Evolutionary conservation across 2,329 filamentous ascomycete genomes (phyloP).

Genomic region (Mollisia scopiformis): DNA sequence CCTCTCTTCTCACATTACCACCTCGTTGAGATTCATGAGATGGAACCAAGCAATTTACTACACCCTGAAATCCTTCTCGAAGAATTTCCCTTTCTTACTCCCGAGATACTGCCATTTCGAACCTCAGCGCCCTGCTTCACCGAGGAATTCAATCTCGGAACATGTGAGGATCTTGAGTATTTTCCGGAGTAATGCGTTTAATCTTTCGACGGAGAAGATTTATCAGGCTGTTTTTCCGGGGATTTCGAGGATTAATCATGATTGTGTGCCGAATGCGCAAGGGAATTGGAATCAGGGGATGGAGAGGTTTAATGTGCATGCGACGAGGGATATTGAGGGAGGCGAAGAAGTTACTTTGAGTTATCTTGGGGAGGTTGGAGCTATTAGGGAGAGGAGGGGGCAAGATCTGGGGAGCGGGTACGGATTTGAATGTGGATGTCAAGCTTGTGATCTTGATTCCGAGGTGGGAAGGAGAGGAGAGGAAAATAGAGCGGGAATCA

Average conservation of each 20-base stretch:
- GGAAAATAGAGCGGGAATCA: constrained; percentile 11
- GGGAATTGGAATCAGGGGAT: constrained; percentile 25
- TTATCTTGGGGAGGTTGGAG: constrained; percentile 25
- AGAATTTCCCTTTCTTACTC: not conserved
- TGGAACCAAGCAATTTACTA: constrained; percentile 19
- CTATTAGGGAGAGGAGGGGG: constrained; percentile 11
- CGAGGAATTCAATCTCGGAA: constrained; percentile 10
- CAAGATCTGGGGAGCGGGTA: constrained; percentile 21
- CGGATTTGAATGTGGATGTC: constrained; percentile 28
- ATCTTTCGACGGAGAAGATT: constrained; percentile 9
- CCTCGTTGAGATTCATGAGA: constrained; percentile 8
- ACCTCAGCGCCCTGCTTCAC: not conserved
- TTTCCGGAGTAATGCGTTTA: constrained; percentile 33
- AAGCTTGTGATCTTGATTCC: constrained; percentile 20
- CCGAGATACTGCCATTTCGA: not conserved
- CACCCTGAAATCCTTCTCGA: not conserved
- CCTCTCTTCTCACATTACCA: constrained; percentile 18
- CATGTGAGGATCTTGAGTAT: constrained; percentile 26
- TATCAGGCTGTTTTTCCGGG: constrained; percentile 25
- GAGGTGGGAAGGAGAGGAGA: constrained; percentile 12
- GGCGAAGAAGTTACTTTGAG: constrained; percentile 29
- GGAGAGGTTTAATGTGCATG: constrained; percentile 28
- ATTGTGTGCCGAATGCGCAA: constrained; percentile 32
- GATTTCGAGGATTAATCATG: constrained; percentile 32
- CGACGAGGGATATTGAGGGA: constrained; percentile 25